phyloP scores from a whole-genome alignment of 169 alveolate genomes.

The Toxoplasma gondii region DNA sequence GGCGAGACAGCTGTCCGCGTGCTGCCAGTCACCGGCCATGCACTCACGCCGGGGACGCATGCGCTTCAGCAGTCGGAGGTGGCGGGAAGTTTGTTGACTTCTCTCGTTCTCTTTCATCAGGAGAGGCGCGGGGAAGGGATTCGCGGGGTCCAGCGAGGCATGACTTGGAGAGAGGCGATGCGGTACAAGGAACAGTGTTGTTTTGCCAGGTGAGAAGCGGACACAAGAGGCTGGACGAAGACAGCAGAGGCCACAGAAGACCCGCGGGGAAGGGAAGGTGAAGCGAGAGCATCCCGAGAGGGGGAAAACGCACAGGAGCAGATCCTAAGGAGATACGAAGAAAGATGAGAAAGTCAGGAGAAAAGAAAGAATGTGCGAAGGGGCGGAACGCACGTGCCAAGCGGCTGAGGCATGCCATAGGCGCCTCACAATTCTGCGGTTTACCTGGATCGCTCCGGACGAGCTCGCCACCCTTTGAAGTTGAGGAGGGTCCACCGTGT shows the following conservation, averaged over 20 bases:
- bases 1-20: slow-evolving; percentile 45
- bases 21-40: slow-evolving; percentile 29
- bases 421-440: too few relatives aligned
- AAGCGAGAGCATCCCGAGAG: neutral
- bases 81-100: slow-evolving; percentile 31
- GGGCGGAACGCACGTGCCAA: too few relatives aligned
- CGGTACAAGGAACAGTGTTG: slow-evolving; percentile 45
- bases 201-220: slow-evolving; percentile 43
- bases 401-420: too few relatives aligned
- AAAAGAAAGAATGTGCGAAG: too few relatives aligned
- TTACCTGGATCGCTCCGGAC: too few relatives aligned
- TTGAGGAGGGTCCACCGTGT: too few relatives aligned
- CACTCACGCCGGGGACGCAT: slow-evolving; percentile 40
- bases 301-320: too few relatives aligned
- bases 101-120: slow-evolving; percentile 50
- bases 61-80: slow-evolving; percentile 11
- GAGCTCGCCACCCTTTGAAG: too few relatives aligned
- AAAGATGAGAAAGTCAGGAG: too few relatives aligned
- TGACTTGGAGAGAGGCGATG: slow-evolving; percentile 56
- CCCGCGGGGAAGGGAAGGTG: neutral
- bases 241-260: too few relatives aligned
- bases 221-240: too few relatives aligned
- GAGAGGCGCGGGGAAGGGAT: neutral
- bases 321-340: too few relatives aligned
- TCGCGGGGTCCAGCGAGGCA: neutral